These are phyloP conservation scores for Blastobotrys indianensis DNA, from an alignment of 1,139 yeast species.

Conservation along the genomic window DNA sequence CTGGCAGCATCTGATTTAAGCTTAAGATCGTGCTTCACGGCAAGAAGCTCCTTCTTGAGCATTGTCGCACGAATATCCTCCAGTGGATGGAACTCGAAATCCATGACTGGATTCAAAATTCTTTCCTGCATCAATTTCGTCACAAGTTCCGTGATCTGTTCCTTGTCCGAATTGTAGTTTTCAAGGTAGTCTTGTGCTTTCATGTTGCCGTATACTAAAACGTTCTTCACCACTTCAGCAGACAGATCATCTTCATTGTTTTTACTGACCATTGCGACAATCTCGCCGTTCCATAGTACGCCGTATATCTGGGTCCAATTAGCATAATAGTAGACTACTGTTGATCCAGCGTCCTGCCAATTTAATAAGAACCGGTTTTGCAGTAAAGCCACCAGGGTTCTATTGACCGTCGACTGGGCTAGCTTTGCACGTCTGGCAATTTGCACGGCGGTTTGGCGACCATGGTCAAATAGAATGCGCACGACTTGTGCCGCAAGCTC, in stretches of 20 bases:
- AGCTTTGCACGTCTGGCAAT: slow-evolving; percentile 28
- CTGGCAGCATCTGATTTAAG: slow-evolving; percentile 28
- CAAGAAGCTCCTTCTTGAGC: slow-evolving; percentile 19
- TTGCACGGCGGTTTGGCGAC: slow-evolving; percentile 32
- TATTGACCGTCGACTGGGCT: slow-evolving; percentile 30
- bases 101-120: slow-evolving; percentile 50
- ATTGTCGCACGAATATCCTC: slow-evolving; percentile 31
- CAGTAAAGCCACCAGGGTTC: slow-evolving; percentile 36
- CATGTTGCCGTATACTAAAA: slow-evolving; percentile 58
- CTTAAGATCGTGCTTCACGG: slow-evolving; percentile 19
- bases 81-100: slow-evolving; percentile 34
- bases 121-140: slow-evolving; percentile 48
- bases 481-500: slow-evolving; percentile 34
- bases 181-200: slow-evolving; percentile 54
- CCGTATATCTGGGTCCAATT: slow-evolving; percentile 60
- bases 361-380: slow-evolving; percentile 38
- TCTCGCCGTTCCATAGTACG: slow-evolving; percentile 72
- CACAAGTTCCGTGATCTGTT: slow-evolving; percentile 37
- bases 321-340: slow-evolving; percentile 49
- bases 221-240: slow-evolving; percentile 70
- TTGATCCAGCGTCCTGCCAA: slow-evolving; percentile 37
- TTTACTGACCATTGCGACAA: slow-evolving; percentile 50
- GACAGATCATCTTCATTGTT: slow-evolving; percentile 37
- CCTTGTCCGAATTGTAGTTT: slow-evolving; percentile 28
- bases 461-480: slow-evolving; percentile 31